phyloP scores from a whole-genome alignment of 2,329 filamentous ascomycete species.

The Endoconidiophora polonica region DNA sequence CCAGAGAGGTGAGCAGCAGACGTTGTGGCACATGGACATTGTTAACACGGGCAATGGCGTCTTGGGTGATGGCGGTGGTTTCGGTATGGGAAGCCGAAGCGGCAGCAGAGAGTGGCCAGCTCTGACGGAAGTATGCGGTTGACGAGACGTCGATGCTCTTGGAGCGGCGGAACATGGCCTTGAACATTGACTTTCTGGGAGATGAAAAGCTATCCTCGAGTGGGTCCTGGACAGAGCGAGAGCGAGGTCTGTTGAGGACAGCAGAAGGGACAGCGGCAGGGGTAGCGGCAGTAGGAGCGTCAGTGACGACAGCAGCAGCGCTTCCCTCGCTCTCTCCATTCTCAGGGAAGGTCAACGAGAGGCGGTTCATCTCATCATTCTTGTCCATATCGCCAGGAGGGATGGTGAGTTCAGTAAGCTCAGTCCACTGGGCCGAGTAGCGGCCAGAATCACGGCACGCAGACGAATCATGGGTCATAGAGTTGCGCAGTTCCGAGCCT shows the following conservation, averaged over 20 bases:
- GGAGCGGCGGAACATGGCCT: constrained; percentile 10
- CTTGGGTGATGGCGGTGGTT: background rate
- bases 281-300: background rate
- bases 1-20: constrained; percentile 7
- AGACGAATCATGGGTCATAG: constrained; percentile 7
- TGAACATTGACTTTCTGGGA: constrained; percentile 10
- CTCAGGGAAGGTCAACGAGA: constrained; percentile 10
- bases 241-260: constrained; percentile 1
- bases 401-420: constrained; percentile 12
- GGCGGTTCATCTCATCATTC: constrained; percentile 7
- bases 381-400: constrained; percentile 11
- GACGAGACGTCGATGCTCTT: constrained; percentile 5
- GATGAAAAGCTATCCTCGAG: background rate
- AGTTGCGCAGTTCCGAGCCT: constrained; percentile 3
- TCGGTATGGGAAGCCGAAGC: background rate
- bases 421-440: constrained; percentile 11
- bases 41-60: constrained; percentile 1
- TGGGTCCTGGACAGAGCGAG: constrained; percentile 1
- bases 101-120: constrained; percentile 6
- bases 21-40: constrained; percentile 4
- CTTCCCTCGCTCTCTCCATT: background rate
- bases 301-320: background rate
- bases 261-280: background rate
- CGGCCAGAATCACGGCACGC: constrained; percentile 8
- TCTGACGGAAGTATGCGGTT: constrained; percentile 9